Evolutionary conservation across 2,329 filamentous ascomycete genomes (phyloP), one percentile per base, ranked within the genome.

Genomic region (Niveomyces coronatus): DNA sequence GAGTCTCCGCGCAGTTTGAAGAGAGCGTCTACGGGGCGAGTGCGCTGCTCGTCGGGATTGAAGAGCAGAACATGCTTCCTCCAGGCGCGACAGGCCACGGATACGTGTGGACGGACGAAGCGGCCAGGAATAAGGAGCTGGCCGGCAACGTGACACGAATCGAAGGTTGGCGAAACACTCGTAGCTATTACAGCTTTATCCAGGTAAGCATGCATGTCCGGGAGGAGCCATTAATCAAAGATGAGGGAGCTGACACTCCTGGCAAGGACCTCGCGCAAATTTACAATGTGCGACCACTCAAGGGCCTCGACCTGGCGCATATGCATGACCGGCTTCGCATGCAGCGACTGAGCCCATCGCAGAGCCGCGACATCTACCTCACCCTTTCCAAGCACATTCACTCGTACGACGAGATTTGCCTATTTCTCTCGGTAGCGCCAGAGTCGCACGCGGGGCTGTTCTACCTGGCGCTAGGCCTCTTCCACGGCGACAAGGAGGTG

Each of bases 131-230:
- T 50, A 82, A 80, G 50, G 91, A 98, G 61, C 73, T 98, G 26
- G 84, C 87, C 13, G 89, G 87, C 3, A 94, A 94, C 44, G 86
- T 91, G 32, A 86, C 85, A 41, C 74, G 91, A 40, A 93, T 98
- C 44, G 91, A 98, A 63, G 91, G 89, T 40, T 98, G 91, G 91
- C 79, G 40, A 48, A 93, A 86, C 46, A 96, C 91, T 1, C 74
- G 91, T 44, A 94, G 85, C 53, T 98, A 98, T 56, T 94, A 93
- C 62, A 87, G 85, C 48, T 96, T 86, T 55, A 89, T 96, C 46
- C 85, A 94, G 66, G 85, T 79, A 60, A 49, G 65, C 41, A 2
- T n/a, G n/a, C n/a, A n/a, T n/a, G n/a, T n/a, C n/a, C n/a, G n/a
- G n/a, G n/a, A n/a, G n/a, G n/a, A n/a, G n/a, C n/a, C n/a, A n/a